These are phyloP conservation scores for Leishmania tarentolae DNA, from an alignment of 208 protist genomes.

Conservation along the genomic window DNA sequence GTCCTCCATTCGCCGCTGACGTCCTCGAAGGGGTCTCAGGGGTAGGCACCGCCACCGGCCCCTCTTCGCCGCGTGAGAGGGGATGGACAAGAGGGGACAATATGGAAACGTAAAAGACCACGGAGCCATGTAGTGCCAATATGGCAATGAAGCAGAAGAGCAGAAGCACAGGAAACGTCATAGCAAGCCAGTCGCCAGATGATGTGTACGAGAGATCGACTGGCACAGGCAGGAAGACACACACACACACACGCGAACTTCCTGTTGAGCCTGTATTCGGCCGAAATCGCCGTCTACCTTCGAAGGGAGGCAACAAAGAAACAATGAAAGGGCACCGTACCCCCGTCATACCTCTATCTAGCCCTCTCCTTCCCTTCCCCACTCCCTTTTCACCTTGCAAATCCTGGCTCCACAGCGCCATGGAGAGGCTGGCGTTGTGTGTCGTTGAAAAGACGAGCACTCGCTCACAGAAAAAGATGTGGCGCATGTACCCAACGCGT, in stretches of 20 bases:
- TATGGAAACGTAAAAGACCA: background rate
- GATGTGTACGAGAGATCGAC: background rate
- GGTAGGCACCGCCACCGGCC: background rate
- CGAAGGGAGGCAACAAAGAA: background rate
- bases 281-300: background rate
- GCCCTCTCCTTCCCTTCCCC: background rate
- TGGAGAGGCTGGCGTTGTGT: conserved; percentile 8
- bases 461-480: conserved; percentile 14
- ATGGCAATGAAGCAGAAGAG: background rate
- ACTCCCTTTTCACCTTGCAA: background rate
- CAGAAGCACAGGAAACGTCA: background rate
- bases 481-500: conserved; percentile 14
- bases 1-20: background rate
- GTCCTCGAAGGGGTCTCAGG: background rate
- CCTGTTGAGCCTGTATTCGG: background rate
- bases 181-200: background rate
- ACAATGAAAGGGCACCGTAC: background rate
- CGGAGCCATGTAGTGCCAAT: background rate
- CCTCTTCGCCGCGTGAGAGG: too few species aligned
- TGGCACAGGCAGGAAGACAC: background rate
- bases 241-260: background rate
- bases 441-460: conserved; percentile 12
- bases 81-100: background rate
- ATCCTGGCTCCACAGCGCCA: background rate
- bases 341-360: background rate